These are phyloP conservation scores for Zymoseptoria pseudotritici DNA, from an alignment of 2,329 filamentous ascomycete genomes.

Conservation along the genomic window DNA sequence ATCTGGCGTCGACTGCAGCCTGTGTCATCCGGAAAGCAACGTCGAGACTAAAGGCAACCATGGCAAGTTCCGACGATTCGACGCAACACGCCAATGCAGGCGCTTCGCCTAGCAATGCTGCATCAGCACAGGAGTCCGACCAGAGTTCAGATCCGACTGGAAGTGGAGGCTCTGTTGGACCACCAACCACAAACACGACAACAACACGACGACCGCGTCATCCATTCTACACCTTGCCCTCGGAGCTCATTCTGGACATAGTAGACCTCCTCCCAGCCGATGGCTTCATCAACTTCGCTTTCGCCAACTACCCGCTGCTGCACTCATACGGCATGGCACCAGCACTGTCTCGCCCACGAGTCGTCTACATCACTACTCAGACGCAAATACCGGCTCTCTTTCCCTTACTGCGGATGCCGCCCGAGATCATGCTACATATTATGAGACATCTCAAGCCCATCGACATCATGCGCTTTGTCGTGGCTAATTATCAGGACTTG, in stretches of 20 bases:
- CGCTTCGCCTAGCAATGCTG: neutral
- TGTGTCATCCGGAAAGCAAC: slow-evolving; percentile 12
- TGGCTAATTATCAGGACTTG: slow-evolving; percentile 31
- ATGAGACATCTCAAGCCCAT: slow-evolving; percentile 31
- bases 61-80: neutral
- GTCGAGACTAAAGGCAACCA: slow-evolving; percentile 16
- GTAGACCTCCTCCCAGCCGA: slow-evolving; percentile 34
- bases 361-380: slow-evolving; percentile 25
- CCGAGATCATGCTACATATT: slow-evolving; percentile 36
- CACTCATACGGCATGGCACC: slow-evolving; percentile 32
- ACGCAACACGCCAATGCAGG: neutral
- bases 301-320: slow-evolving; percentile 41
- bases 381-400: slow-evolving; percentile 25
- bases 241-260: slow-evolving; percentile 42
- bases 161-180: neutral
- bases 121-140: neutral
- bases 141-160: neutral
- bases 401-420: slow-evolving; percentile 29
- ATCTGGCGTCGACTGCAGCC: slow-evolving; percentile 31
- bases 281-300: slow-evolving; percentile 39
- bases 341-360: slow-evolving; percentile 23
- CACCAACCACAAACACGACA: slow-evolving; percentile 2
- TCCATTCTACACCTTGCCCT: slow-evolving; percentile 36
- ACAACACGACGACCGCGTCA: slow-evolving; percentile 15
- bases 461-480: slow-evolving; percentile 34